These are phyloP conservation scores for Cyphellophora europaea DNA, from an alignment of 2,329 filamentous ascomycete species.

Conservation along the genomic window DNA sequence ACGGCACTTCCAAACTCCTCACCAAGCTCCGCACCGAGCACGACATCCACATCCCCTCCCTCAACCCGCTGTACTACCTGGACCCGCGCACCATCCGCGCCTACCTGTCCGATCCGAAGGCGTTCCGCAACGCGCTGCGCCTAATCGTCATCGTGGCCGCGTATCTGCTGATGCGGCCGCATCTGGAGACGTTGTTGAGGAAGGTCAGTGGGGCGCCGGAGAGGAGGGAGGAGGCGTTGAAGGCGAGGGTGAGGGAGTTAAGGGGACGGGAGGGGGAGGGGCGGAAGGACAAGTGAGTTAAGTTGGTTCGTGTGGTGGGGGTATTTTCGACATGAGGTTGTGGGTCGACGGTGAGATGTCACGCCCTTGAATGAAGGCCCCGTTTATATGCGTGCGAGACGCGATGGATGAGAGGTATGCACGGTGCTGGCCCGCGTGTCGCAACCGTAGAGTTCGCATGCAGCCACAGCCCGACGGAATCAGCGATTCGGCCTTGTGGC, in stretches of 20 bases:
- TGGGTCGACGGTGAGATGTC: no score
- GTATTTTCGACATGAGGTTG: no score
- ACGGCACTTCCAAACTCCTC: no score
- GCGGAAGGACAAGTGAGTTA: no score
- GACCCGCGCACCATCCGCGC: not conserved
- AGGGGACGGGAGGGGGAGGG: not conserved
- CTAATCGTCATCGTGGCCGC: slow-evolving; percentile 10
- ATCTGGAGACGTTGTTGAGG: slow-evolving; percentile 11
- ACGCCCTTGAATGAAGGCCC: no score
- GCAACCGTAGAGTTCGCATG: no score
- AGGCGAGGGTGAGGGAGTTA: slow-evolving; percentile 26
- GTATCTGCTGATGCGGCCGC: slow-evolving; percentile 16
- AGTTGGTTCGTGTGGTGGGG: no score
- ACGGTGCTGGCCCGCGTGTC: no score
- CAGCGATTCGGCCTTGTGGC: no score
- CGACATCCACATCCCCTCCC: slow-evolving; percentile 1
- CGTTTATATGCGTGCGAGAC: no score
- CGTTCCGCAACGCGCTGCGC: slow-evolving; percentile 8
- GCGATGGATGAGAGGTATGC: no score
- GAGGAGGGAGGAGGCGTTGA: slow-evolving; percentile 19
- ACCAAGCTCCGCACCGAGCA: slow-evolving; percentile 1
- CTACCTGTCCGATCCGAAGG: slow-evolving; percentile 8
- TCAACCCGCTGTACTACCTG: not conserved
- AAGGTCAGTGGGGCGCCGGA: slow-evolving; percentile 9
- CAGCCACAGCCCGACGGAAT: no score